phyloP scores from a whole-genome alignment of 2,329 filamentous ascomycete species.

The Sporothrix pseudoabietina region DNA sequence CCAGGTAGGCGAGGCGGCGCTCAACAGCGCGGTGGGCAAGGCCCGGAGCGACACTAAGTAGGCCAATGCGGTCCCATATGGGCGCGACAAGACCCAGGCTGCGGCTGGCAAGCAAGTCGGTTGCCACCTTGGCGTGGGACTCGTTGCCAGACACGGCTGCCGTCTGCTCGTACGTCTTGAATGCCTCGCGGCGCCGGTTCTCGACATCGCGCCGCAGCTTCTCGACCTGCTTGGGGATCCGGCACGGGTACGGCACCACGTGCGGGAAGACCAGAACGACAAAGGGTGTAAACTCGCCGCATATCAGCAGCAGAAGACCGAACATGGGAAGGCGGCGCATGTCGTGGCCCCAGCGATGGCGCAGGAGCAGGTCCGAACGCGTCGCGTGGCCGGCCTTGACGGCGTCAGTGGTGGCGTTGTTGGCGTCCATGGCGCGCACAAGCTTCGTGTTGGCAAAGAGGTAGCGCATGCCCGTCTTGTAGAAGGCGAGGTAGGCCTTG shows the following conservation, averaged over 20 bases:
- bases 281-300: constrained; percentile 84
- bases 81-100: constrained; percentile 50
- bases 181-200: constrained; percentile 53
- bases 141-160: not conserved
- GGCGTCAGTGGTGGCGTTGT: constrained; percentile 42
- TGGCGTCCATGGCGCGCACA: constrained; percentile 30
- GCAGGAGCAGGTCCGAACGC: constrained; percentile 70
- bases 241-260: constrained; percentile 78
- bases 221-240: constrained; percentile 74
- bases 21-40: constrained; percentile 59
- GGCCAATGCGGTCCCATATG: constrained; percentile 55
- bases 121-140: constrained; percentile 33
- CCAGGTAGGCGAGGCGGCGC: constrained; percentile 63
- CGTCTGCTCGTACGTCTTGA: constrained; percentile 37
- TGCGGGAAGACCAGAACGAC: constrained; percentile 70
- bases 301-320: constrained; percentile 70
- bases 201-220: constrained; percentile 55
- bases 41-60: constrained; percentile 44
- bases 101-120: constrained; percentile 46
- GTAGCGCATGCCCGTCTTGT: constrained; percentile 79
- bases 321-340: constrained; percentile 78
- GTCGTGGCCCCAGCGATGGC: constrained; percentile 70
- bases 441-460: constrained; percentile 63
- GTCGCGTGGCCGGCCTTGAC: constrained; percentile 41
- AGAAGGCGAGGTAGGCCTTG: constrained; percentile 79